Base-by-base conservation (phyloP, 169 alveolate species). In the Perkinsus chesapeaki region DNA sequence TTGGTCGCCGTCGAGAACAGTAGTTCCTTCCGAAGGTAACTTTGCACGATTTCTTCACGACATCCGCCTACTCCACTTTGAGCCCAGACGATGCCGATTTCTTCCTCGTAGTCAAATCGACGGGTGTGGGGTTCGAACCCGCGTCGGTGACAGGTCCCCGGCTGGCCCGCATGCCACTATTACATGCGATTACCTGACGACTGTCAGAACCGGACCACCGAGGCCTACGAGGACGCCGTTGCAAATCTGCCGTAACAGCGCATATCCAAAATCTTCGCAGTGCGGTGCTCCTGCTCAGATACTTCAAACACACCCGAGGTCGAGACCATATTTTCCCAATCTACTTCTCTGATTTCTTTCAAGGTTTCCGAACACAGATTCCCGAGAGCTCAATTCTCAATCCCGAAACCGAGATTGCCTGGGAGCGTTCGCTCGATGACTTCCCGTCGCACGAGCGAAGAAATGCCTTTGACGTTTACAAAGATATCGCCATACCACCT, bases 371-470 rank as follows among this genome's bases (percentile, higher is more conserved):
- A 5, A 38, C 9, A 3, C 23, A 37, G 72, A 91, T 91, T 34
- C 92, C 92, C 37, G 31, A 91, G 72, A 34, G 39, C 39, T 23
- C 39, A 0, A 38, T 91, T 39, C 72, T 91, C 47, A 91, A 48
- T 39, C 92, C 92, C 36, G 92, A 91, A 47, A 91, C 92, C 19
- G 92, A 91, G 72, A 47, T 91, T 7, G 92, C 72, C 19, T 91
- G 39, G n/a, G 92, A 91, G 92, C 92, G 39, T 9, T 38, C 60
- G 38, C 23, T 91, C 34, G 20, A 16, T 9, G 92, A 91, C 38
- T 91, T 38, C 92, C 72, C 39, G 38, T 60, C 92, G 72, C 23
- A 43, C 5, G 37, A 10, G 92, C 19, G 47, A 7, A 31, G 39
- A 47, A n/a, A n/a, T 39, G 92, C 39, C 39, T 91, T 91, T 23